Evolutionary conservation across 2,329 filamentous ascomycete genomes (phyloP), one percentile per base, ranked within the genome.

Genomic region (Penicillium sp.): DNA sequence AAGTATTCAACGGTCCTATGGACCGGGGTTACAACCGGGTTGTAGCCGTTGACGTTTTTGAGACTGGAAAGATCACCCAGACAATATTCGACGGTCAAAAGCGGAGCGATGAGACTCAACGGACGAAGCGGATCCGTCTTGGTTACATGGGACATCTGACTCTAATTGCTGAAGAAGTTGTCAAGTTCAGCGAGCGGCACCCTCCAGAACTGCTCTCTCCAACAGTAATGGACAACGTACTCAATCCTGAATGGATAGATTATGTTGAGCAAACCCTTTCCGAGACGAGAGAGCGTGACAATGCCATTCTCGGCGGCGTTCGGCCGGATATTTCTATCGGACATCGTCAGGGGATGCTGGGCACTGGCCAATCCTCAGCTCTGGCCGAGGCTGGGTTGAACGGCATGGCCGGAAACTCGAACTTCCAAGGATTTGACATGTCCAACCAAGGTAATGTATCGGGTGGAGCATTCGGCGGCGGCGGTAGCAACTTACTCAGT

Each of bases 121-220:
- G 86, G 62, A 88, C 90, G 73, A 92, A 87, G 66, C 93, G 91
- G 76, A 97, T 96, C 78, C 90, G 95, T 53, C 89, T 98, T 76
- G 95, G 95, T 46, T 99, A 98, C 80, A 99, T 99, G 93, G 95
- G 95, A 3, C 95, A 99, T 76, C 83, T 99, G 55, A 99, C 95
- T 0, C 85, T 99, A 30, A 97, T 99, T 63, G 94, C 95, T 31
- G 95, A 99, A 78, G 95, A 99, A 78, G 95, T 99, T 19, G 93
- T 98, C 74, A 99, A 98, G 78, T 98, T 99, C 74, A 97, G 93
- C 41, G 95, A 97, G 78, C 88, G 95, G 58, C 92, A 97, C 76
- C 91, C 94, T 3, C 91, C 93, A 0, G 93, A 98, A 78, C 82
- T 94, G 21, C 84, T 98, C 9, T 95, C 93, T 0, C 90, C 92